A percentile compares a stretch with the other conserved stretches of the same genome.
phyloP scores from a whole-genome alignment of 345 rosid genomes.

The Punica granatum region DNA sequence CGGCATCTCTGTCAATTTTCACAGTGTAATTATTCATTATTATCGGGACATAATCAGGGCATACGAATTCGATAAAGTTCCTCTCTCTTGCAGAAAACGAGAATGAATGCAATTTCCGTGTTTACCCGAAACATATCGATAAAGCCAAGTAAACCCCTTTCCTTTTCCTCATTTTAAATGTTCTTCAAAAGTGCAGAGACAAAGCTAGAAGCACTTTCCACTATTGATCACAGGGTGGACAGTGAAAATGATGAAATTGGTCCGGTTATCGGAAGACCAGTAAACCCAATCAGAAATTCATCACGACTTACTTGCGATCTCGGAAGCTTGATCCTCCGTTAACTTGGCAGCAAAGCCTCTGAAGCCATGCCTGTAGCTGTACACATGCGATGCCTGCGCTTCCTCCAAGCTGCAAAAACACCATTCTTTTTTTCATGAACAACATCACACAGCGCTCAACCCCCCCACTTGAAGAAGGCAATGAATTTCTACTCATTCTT shows the following conservation, averaged over 20 bases:
- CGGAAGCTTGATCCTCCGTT: slow-evolving; percentile 32
- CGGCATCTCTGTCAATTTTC: slow-evolving; percentile 29
- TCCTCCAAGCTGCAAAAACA: slow-evolving; percentile 26
- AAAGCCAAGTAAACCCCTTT: background rate
- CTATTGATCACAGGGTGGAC: background rate
- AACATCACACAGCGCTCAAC: background rate
- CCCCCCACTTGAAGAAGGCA: background rate
- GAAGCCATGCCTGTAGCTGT: slow-evolving; percentile 37
- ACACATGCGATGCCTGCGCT: slow-evolving; percentile 37
- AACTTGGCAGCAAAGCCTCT: slow-evolving; percentile 47
- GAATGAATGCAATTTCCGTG: background rate
- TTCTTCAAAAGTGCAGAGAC: background rate
- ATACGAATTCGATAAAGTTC: background rate
- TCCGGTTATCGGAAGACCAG: background rate
- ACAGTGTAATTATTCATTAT: background rate
- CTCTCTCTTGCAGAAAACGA: background rate
- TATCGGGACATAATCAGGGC: background rate
- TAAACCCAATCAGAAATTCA: background rate
- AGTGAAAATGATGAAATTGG: background rate
- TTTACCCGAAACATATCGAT: background rate
- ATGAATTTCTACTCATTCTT: background rate
- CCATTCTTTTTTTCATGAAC: background rate
- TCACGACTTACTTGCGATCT: slow-evolving; percentile 26
- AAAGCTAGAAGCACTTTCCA: background rate
- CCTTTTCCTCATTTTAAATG: background rate